A percentile compares a stretch with the other conserved stretches of the same genome.
Evolutionary conservation across 495 filamentous ascomycete genomes (phyloP).

Genomic region (Corynascus novoguineensis): DNA sequence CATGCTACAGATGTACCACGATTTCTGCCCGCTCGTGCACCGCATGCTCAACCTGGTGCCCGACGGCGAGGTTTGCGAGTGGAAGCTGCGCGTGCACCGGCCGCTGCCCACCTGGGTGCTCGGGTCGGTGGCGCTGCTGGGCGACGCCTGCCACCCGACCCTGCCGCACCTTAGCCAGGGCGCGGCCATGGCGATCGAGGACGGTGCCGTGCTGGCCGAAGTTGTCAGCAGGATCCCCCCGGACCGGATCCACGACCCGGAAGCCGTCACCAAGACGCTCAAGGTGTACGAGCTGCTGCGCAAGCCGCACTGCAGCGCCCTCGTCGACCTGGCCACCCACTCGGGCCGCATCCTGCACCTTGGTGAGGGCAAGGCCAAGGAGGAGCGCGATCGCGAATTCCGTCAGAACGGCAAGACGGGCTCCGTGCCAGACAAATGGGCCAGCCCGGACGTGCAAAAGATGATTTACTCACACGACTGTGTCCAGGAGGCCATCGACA

Average conservation of each 20-base stretch:
- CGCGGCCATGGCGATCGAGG: conserved; percentile 82
- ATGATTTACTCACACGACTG: conserved; percentile 72
- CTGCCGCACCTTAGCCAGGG: conserved; percentile 73
- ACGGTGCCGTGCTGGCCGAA: conserved; percentile 66
- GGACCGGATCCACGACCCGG: conserved; percentile 40
- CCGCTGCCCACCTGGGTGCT: conserved; percentile 66
- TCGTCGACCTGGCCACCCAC: conserved; percentile 66
- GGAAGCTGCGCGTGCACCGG: conserved; percentile 68
- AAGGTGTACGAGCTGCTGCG: conserved; percentile 66
- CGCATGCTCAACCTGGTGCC: conserved; percentile 73
- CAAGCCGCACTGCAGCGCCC: conserved; percentile 61
- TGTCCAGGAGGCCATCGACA: conserved; percentile 53
- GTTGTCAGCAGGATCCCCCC: conserved; percentile 52
- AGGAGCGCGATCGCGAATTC: conserved; percentile 69
- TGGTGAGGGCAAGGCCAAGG: conserved; percentile 68
- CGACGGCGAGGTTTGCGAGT: conserved; percentile 75
- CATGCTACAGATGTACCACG: conserved; percentile 61
- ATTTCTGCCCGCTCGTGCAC: conserved; percentile 67
- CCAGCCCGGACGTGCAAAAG: conserved; percentile 65
- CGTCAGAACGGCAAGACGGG: conserved; percentile 53
- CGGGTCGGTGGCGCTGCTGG: conserved; percentile 61
- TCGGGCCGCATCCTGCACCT: conserved; percentile 65
- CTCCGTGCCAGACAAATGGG: conserved; percentile 72
- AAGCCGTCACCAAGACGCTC: conserved; percentile 58
- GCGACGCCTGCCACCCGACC: conserved; percentile 76